Percentiles rank a stretch among this genome's conserved stretches.
Evolutionary conservation across 345 rosid genomes (phyloP).

Genomic region (Litchi chinensis): DNA sequence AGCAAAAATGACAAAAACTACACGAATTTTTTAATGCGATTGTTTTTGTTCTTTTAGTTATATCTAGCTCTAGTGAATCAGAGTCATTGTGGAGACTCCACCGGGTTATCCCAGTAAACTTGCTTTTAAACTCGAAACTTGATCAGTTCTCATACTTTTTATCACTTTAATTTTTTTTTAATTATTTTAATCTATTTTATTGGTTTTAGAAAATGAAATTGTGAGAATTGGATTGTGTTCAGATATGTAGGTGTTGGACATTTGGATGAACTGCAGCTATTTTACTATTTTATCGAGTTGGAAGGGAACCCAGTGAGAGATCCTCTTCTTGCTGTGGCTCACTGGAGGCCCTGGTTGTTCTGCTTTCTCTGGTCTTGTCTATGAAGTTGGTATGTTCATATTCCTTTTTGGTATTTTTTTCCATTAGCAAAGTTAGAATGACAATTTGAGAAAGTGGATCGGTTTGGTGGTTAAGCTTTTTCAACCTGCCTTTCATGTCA

Average conservation of each 20-base stretch:
- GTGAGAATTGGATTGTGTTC: neutral
- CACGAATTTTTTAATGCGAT: too few species aligned
- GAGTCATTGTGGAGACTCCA: slow-evolving; percentile 15
- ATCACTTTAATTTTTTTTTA: neutral
- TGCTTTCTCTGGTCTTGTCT: slow-evolving; percentile 27
- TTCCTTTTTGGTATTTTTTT: neutral
- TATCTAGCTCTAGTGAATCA: neutral
- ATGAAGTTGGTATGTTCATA: slow-evolving; percentile 28
- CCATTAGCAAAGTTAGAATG: too few species aligned
- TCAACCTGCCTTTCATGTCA: too few species aligned
- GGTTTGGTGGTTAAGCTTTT: too few species aligned
- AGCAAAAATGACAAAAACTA: neutral
- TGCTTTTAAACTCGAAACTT: slow-evolving; percentile 37
- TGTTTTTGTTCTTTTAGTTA: neutral
- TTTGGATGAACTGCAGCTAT: slow-evolving; percentile 21
- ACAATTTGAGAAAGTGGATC: too few species aligned
- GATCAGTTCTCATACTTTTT: neutral
- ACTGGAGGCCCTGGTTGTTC: slow-evolving; percentile 39
- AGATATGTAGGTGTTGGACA: slow-evolving; percentile 31
- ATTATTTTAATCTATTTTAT: neutral
- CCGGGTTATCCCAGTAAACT: slow-evolving; percentile 33
- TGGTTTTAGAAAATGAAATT: too few species aligned
- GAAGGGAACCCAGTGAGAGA: slow-evolving; percentile 21
- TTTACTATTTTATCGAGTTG: slow-evolving; percentile 29
- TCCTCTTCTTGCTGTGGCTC: slow-evolving; percentile 35